A percentile compares a stretch with the other conserved stretches of the same genome.
phyloP scores from a whole-genome alignment of 306 rosid species.

The Glycine soja region DNA sequence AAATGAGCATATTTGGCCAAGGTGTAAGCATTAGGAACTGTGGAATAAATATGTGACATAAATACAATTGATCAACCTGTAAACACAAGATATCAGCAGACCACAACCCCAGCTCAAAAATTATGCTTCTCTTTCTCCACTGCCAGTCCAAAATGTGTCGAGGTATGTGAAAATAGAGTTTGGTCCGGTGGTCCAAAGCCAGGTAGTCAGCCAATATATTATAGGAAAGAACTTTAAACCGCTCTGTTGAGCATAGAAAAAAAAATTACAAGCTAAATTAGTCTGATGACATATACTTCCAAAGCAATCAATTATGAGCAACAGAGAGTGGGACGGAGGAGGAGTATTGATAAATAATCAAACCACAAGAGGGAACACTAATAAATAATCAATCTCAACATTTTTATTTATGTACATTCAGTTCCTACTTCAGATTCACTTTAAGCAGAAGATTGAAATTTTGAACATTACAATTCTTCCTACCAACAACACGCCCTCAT shows the following conservation, averaged over 20 bases:
- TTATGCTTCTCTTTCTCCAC: constrained; percentile 70
- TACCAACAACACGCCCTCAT: neutral
- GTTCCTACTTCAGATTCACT: neutral
- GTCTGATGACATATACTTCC: constrained; percentile 29
- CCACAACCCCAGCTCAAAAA: constrained; percentile 87
- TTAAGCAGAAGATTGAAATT: constrained; percentile 18
- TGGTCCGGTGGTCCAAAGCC: constrained; percentile 68
- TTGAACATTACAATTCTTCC: neutral
- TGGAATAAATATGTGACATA: too few relatives aligned
- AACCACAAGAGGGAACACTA: neutral
- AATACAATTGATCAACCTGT: constrained; percentile 62
- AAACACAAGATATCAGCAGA: constrained; percentile 91
- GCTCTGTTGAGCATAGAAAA: constrained; percentile 57
- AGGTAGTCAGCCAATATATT: constrained; percentile 90
- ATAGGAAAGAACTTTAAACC: constrained; percentile 82
- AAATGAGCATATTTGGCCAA: neutral
- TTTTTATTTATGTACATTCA: constrained; percentile 16
- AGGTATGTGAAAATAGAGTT: constrained; percentile 84
- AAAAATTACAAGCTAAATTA: constrained; percentile 18
- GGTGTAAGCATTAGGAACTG: too few relatives aligned
- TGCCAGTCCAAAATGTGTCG: constrained; percentile 75
- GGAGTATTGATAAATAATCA: neutral
- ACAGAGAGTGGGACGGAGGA: neutral
- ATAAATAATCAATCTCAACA: constrained; percentile 38
- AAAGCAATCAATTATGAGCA: constrained; percentile 28